Conservation (phyloP, 495 filamentous ascomycete species). For the Tuber microsphaerosporum region DNA sequence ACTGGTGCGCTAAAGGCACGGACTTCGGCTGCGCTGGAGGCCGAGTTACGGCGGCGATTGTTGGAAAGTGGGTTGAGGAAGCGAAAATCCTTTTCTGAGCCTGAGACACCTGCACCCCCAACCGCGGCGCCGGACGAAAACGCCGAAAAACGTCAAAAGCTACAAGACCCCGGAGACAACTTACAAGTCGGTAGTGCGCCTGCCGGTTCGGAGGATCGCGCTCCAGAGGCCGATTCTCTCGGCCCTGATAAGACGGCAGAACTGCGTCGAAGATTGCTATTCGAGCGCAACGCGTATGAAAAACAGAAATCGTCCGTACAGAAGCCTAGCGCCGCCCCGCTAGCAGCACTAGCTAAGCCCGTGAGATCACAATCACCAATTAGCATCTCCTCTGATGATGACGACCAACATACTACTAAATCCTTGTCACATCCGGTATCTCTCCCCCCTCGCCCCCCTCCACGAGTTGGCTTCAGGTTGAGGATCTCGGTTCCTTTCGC, state of each 20-base stretch:
- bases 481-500: conserved; percentile 32
- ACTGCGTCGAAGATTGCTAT: conserved; percentile 24
- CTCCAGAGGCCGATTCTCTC: neutral
- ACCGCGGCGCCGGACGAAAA: conserved; percentile 15
- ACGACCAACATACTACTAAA: conserved; percentile 15
- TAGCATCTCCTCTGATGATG: conserved; percentile 36
- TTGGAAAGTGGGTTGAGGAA: conserved; percentile 35
- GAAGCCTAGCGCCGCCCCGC: conserved; percentile 10
- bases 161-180: neutral
- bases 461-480: conserved; percentile 36
- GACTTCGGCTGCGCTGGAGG: conserved; percentile 31
- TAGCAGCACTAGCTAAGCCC: conserved; percentile 5
- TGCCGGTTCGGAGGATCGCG: neutral
- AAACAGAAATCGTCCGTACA: conserved; percentile 27
- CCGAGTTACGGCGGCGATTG: conserved; percentile 32
- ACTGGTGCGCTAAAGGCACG: neutral
- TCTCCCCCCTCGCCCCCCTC: conserved; percentile 37
- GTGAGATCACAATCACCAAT: conserved; percentile 29
- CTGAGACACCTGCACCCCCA: conserved; percentile 12
- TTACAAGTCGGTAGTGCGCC: neutral
- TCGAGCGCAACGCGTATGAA: conserved; percentile 24
- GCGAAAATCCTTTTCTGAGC: conserved; percentile 19
- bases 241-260: conserved; percentile 12
- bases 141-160: conserved; percentile 18
- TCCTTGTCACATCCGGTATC: conserved; percentile 24